Base-by-base conservation (phyloP, 495 filamentous ascomycete genomes). In the Podospora appendiculata region DNA sequence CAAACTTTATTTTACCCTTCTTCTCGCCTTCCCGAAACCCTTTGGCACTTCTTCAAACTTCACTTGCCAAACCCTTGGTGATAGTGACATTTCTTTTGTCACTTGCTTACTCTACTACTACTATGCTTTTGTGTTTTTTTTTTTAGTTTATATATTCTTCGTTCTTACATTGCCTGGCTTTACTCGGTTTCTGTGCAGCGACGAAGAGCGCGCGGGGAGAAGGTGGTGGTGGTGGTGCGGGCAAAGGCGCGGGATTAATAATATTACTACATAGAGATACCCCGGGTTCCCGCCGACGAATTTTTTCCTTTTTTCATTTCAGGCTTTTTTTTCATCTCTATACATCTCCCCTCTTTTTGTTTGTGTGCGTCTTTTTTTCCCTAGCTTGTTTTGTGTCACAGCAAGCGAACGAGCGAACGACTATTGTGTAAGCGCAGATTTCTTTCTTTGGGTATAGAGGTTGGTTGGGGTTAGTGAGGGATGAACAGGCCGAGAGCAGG, bases 371-470 rank as follows among this genome's bases (percentile, higher is more conserved):
- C 12, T 4, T 32, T 13, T n/a, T 36, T 34, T 32, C 35, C 25
- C 18, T 34, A 7, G 33, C 25, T 44, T 44, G 12, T 34, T 47
- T 32, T 8, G 18, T 18, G 12, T 44, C 17, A 9, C 41, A 11
- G 13, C 9, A 4, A 44, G 41, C 17, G 13, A n/a, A 17, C n/a
- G n/a, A n/a, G n/a, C n/a, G n/a, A n/a, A n/a, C n/a, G n/a, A n/a
- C n/a, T n/a, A n/a, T 17, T 13, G 10, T 8, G 47, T 32, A n/a
- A 33, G 46, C 11, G 32, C 35, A 25, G 16, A 32, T 43, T 47
- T 19, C 32, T 42, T 41, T 44, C 32, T 42, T 41, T 44, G 48
- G 14, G 40, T 44, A 56, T 51, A 56, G 43, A 56, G 25, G 32
- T 42, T 47, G 47, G 41, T 19, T 36, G 36, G 36, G 36, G 2